A percentile compares a stretch with the other conserved stretches of the same genome.
Conservation (phyloP, 179 eudicot species). For the Spinacia oleracea region DNA sequence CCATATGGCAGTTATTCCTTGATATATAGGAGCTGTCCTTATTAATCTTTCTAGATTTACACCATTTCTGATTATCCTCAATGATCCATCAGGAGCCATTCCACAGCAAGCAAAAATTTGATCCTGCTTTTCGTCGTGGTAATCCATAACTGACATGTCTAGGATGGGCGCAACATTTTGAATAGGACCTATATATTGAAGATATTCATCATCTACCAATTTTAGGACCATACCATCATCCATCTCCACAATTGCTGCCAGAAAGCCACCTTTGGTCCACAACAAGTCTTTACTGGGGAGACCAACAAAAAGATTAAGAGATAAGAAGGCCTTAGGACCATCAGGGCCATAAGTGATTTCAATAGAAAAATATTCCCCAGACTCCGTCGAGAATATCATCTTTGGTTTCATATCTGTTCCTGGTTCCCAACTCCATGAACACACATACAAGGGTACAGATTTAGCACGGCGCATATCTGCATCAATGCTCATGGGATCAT, state of each 20-base stretch:
- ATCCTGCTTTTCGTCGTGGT: conserved; percentile 85
- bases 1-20: conserved; percentile 91
- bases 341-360: conserved; percentile 56
- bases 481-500: conserved; percentile 93
- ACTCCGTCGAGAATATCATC: conserved; percentile 75
- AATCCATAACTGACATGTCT: conserved; percentile 87
- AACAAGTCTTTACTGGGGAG: conserved; percentile 66
- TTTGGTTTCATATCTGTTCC: conserved; percentile 46
- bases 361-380: conserved; percentile 71
- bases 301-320: conserved; percentile 76
- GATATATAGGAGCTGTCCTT: conserved; percentile 88
- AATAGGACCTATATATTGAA: conserved; percentile 58
- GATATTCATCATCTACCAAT: conserved; percentile 65
- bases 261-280: conserved; percentile 77
- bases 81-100: conserved; percentile 90
- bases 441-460: conserved; percentile 52
- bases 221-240: conserved; percentile 93
- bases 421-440: conserved; percentile 98
- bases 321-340: conserved; percentile 58
- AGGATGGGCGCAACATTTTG: conserved; percentile 94
- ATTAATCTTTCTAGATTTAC: conserved; percentile 81
- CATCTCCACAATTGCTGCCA: conserved; percentile 90
- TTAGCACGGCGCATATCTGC: conserved; percentile 41
- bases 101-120: conserved; percentile 99
- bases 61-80: conserved; percentile 89